These are phyloP conservation scores for Globisporangium yorkense DNA, from an alignment of 352 stramenopile genomes.

Conservation along the genomic window DNA sequence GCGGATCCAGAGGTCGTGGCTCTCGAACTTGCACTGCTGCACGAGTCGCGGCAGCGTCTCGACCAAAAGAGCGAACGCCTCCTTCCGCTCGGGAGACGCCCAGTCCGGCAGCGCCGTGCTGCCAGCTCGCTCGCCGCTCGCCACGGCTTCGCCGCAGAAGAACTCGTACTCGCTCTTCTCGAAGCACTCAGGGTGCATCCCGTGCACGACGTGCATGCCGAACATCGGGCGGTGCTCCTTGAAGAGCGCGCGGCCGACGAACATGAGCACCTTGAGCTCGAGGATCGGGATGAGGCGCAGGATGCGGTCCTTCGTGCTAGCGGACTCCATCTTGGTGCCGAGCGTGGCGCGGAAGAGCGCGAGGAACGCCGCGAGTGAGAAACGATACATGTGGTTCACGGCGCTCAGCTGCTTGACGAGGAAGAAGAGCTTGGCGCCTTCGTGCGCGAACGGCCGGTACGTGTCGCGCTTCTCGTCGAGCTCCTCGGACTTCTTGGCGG, in stretches of 20 bases:
- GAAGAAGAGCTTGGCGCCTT: conserved; percentile 92
- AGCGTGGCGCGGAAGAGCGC: conserved; percentile 83
- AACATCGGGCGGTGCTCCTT: conserved; percentile 94
- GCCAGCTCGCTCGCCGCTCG: conserved; percentile 21
- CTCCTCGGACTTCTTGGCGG: conserved; percentile 85
- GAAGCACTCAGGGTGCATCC: conserved; percentile 90
- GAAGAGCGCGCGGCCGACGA: conserved; percentile 89
- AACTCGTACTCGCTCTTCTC: conserved; percentile 92
- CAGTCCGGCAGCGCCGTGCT: conserved; percentile 47
- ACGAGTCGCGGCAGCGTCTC: conserved; percentile 67
- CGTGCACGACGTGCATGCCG: conserved; percentile 91
- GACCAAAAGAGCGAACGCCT: conserved; percentile 73
- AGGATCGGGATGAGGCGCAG: conserved; percentile 79
- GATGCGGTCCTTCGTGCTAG: conserved; percentile 77
- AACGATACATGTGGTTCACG: conserved; percentile 96
- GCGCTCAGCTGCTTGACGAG: conserved; percentile 86
- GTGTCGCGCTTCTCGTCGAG: conserved; percentile 91
- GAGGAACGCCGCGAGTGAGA: conserved; percentile 90
- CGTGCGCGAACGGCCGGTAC: conserved; percentile 86
- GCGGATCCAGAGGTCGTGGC: conserved; percentile 80
- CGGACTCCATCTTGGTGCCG: conserved; percentile 72
- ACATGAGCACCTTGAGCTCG: conserved; percentile 89
- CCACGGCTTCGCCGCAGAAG: conserved; percentile 85
- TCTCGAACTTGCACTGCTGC: conserved; percentile 79
- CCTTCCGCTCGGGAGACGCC: conserved; percentile 80